phyloP scores from a whole-genome alignment of 306 rosid species.

The Biancaea sappan region DNA sequence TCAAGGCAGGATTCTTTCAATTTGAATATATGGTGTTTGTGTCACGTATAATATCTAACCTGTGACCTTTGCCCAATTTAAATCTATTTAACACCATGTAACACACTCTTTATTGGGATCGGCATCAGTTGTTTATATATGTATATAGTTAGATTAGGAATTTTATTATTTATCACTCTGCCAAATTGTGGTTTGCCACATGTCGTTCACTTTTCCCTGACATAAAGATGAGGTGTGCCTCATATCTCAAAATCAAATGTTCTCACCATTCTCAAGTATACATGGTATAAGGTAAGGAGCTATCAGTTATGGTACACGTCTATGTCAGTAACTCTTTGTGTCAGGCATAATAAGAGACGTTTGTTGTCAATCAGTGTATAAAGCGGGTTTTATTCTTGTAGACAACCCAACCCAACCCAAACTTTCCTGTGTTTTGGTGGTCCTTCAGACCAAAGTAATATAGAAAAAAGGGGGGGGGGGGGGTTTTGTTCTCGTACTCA shows the following conservation, averaged over 20 bases:
- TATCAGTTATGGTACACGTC: not conserved
- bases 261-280: not conserved
- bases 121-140: not conserved
- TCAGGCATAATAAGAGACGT: not conserved
- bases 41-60: constrained; percentile 23
- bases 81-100: not conserved
- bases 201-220: not conserved
- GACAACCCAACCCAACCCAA: too few relatives aligned
- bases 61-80: not conserved
- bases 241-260: not conserved
- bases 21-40: not conserved
- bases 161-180: not conserved
- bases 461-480: too few relatives aligned
- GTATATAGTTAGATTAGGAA: not conserved
- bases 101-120: not conserved
- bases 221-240: not conserved
- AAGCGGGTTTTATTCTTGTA: not conserved
- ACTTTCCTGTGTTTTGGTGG: too few relatives aligned
- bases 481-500: not conserved
- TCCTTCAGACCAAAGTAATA: too few relatives aligned
- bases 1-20: constrained; percentile 1
- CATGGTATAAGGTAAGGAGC: not conserved
- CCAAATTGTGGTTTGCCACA: not conserved
- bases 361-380: not conserved
- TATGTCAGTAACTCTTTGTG: not conserved